A percentile compares a stretch with the other conserved stretches of the same genome.
These are phyloP conservation scores for Pestalotiopsis sp. DNA, from an alignment of 2,329 filamentous ascomycete genomes.

Conservation along the genomic window DNA sequence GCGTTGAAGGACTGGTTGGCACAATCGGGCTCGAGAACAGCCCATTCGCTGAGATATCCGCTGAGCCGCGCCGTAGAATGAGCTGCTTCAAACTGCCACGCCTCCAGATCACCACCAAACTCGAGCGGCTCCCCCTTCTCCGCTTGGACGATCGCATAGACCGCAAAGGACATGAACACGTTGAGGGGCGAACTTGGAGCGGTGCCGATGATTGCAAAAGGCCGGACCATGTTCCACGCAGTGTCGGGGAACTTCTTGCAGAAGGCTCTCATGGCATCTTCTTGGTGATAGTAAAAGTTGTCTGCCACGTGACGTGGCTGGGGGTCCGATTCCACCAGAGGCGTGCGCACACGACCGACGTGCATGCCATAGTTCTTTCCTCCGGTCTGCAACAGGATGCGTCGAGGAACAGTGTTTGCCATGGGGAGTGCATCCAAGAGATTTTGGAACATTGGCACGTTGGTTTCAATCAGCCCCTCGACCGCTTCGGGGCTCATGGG, in stretches of 20 bases:
- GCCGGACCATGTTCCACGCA: neutral
- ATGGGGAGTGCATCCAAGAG: neutral
- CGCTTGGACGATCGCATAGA: neutral
- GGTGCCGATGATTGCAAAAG: neutral
- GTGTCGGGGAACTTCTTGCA: neutral
- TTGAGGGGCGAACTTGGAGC: neutral
- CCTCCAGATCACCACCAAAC: neutral
- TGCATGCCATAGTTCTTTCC: neutral
- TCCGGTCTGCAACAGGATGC: neutral
- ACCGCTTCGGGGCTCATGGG: neutral
- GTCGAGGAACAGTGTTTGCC: neutral
- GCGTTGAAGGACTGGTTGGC: neutral
- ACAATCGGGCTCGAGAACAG: neutral
- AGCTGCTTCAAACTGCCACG: neutral
- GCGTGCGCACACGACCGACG: neutral
- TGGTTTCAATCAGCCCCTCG: neutral
- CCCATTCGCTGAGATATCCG: neutral
- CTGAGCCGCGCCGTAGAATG: neutral
- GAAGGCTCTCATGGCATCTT: neutral
- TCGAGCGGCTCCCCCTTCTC: neutral
- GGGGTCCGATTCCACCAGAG: neutral
- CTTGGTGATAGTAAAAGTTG: slow-evolving; percentile 1
- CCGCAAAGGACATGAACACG: neutral
- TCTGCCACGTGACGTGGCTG: neutral
- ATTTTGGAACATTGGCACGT: neutral